These are phyloP conservation scores for Colletotrichum lini DNA, from an alignment of 2,329 filamentous ascomycete species.

Conservation along the genomic window DNA sequence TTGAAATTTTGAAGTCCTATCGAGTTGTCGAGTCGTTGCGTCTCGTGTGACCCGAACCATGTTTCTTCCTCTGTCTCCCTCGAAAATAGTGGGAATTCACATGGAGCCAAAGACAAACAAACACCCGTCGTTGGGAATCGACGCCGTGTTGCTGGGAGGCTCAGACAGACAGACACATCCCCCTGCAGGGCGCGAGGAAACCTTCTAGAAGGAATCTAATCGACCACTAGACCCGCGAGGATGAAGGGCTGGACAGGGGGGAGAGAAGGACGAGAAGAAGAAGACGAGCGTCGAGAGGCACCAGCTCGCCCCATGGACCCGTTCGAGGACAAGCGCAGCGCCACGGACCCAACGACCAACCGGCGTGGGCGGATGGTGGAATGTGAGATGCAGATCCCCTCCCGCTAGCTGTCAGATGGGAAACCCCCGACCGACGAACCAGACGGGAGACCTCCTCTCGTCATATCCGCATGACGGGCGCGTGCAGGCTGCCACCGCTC, in stretches of 20 bases:
- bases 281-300: no score
- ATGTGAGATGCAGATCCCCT: conserved; percentile 15
- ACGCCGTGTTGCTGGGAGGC: background rate
- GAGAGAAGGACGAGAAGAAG: no score
- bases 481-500: background rate
- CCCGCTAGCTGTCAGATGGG: background rate
- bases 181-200: background rate
- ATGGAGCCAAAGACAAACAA: background rate
- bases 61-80: no score
- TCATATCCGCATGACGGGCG: conserved; percentile 29
- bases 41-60: no score
- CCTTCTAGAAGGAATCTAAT: conserved; percentile 17
- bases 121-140: background rate
- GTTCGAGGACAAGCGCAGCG: background rate
- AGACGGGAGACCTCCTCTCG: conserved; percentile 14
- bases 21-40: no score
- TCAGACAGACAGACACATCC: background rate
- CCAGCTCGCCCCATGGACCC: background rate
- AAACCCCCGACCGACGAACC: conserved; percentile 23
- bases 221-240: background rate
- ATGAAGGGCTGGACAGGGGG: background rate
- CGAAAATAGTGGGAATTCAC: no score
- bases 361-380: conserved; percentile 27
- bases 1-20: no score
- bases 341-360: conserved; percentile 16